Conservation (phyloP, 495 filamentous ascomycete genomes). For the Lasiosphaeria ovina region DNA sequence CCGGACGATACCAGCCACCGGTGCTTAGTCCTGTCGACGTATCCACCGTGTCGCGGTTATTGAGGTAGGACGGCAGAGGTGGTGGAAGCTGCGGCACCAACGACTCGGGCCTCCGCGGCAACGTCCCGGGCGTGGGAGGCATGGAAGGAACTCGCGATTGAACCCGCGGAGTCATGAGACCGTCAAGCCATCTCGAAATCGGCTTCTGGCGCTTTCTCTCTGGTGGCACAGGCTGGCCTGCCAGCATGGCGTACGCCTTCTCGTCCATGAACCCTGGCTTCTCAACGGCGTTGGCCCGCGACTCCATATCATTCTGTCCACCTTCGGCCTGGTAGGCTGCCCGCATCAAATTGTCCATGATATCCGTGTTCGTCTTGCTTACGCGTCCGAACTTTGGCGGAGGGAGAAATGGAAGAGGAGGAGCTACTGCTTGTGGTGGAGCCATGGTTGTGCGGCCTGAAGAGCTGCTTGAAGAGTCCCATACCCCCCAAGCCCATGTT, state of each 20-base stretch:
- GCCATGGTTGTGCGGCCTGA: background rate
- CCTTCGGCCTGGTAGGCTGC: conserved; percentile 25
- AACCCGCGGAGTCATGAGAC: background rate
- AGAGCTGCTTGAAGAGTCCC: background rate
- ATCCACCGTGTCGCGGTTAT: background rate
- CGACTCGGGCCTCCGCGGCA: background rate
- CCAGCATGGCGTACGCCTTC: background rate
- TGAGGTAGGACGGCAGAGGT: background rate
- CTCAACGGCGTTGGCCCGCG: background rate
- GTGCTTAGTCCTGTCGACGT: background rate
- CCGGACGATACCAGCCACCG: too few species aligned
- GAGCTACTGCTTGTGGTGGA: background rate
- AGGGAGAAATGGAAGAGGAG: background rate
- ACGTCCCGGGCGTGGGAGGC: background rate
- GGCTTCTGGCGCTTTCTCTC: background rate
- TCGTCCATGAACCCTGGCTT: background rate
- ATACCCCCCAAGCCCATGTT: background rate
- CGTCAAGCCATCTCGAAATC: background rate
- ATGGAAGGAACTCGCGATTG: background rate
- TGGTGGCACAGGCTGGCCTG: background rate
- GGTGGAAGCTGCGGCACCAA: background rate
- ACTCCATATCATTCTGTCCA: conserved; percentile 19
- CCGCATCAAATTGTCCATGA: conserved; percentile 29
- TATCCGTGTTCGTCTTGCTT: conserved; percentile 27
- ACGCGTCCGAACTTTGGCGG: background rate